phyloP scores from a whole-genome alignment of 306 rosid genomes.

The Vigna angularis region DNA sequence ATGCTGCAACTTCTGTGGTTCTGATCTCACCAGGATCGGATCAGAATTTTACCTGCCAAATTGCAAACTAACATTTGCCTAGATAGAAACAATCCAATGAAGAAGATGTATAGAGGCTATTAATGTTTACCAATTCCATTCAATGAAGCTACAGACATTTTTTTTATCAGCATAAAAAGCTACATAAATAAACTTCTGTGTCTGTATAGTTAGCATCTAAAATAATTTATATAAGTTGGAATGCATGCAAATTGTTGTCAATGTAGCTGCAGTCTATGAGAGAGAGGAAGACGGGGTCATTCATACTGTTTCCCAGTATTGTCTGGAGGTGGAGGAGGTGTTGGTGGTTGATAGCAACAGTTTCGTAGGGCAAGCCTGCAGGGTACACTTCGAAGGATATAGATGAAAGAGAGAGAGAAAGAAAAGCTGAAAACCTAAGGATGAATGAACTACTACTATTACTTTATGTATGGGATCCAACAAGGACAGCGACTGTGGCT shows the following conservation, averaged over 20 bases:
- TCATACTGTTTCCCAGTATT: constrained; percentile 57
- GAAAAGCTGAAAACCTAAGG: constrained; percentile 54
- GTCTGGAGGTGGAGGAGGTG: constrained; percentile 51
- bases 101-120: not conserved
- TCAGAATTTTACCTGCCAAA: constrained; percentile 45
- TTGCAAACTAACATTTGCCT: constrained; percentile 39
- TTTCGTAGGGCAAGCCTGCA: constrained; percentile 44
- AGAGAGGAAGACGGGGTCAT: constrained; percentile 34
- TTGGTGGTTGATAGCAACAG: constrained; percentile 53
- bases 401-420: not conserved
- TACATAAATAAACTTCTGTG: not conserved
- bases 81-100: constrained; percentile 27
- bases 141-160: not conserved
- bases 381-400: constrained; percentile 38
- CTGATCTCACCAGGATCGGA: constrained; percentile 51
- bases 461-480: constrained; percentile 53
- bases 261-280: constrained; percentile 47
- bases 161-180: not conserved
- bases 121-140: constrained; percentile 20
- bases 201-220: not conserved
- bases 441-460: constrained; percentile 43
- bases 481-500: constrained; percentile 53
- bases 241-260: constrained; percentile 53
- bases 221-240: constrained; percentile 27
- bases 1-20: constrained; percentile 44